phyloP scores from a whole-genome alignment of 352 stramenopile species.

The Globisporangium splendens region DNA sequence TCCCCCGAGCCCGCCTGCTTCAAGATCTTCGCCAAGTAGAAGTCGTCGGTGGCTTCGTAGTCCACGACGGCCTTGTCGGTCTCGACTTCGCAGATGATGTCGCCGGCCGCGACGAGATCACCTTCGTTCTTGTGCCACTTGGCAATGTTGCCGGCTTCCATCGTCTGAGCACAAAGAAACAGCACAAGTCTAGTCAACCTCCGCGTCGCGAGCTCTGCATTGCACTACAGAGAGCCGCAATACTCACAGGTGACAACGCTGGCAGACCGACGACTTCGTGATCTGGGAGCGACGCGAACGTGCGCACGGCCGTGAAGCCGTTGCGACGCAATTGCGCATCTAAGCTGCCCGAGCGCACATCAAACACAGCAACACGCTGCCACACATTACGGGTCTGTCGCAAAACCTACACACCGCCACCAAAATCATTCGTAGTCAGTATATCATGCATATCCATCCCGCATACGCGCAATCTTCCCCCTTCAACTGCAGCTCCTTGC shows the following conservation, averaged over 20 bases:
- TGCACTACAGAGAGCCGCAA: no score
- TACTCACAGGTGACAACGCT: conserved; percentile 53
- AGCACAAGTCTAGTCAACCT: no score
- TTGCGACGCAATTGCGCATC: conserved; percentile 19
- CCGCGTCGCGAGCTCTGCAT: no score
- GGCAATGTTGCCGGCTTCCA: conserved; percentile 94
- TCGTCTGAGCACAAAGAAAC: conserved; percentile 59
- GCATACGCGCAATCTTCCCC: no score
- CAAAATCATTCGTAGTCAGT: background rate
- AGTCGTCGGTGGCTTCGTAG: conserved; percentile 97
- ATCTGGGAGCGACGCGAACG: conserved; percentile 61
- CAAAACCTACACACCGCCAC: conserved; percentile 29
- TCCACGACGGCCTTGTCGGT: conserved; percentile 98
- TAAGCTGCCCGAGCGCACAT: conserved; percentile 27
- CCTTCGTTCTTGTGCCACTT: conserved; percentile 93
- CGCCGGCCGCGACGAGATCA: conserved; percentile 88
- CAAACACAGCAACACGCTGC: conserved; percentile 52
- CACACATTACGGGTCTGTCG: conserved; percentile 48
- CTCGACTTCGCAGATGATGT: conserved; percentile 95
- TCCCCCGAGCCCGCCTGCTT: conserved; percentile 81
- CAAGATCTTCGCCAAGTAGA: conserved; percentile 94
- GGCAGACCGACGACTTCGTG: conserved; percentile 78
- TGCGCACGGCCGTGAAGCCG: conserved; percentile 23
- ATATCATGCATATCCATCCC: background rate
- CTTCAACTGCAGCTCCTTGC: background rate